Evolutionary conservation across 192 early-diverging fungal genomes (phyloP), one percentile per base, ranked within the genome.

Genomic region (Haplosporangium gracile): DNA sequence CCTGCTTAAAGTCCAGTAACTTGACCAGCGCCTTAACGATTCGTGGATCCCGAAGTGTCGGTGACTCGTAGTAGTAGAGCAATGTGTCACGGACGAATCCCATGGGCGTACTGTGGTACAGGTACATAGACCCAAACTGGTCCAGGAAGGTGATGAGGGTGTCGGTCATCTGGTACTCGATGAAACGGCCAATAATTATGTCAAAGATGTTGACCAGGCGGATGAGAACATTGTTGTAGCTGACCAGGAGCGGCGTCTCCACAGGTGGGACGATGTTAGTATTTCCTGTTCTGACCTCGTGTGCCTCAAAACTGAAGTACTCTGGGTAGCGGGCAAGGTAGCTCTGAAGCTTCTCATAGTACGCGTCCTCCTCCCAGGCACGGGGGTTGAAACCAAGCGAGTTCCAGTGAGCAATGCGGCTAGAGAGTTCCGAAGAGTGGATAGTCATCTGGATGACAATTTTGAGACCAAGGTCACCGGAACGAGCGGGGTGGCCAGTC

Each of bases 231-330:
- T 92, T 95, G 39, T 94, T 94, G 80, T 93, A 95, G 90, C 92
- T 94, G 68, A 95, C 92, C 29, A 95, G 92, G 87, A 96, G 90
- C 3, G 89, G 86, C 49, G 89, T 85, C 45, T 91, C 89, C 4
- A 90, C 82, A 22, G 94, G 93, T 39, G 94, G 94, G 22, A 95
- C 90, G 69, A 95, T 82, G 5, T 88, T 36, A 20, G 79, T 71
- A n/a, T 73, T 80, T 16, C 81, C 82, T 36, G 75, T 79, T 43
- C 84, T 90, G 76, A 91, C 91, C 47, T 93, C 91, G 74, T 89
- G 91, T 2, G 93, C 94, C 71, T 96, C 95, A 81, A 93, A 94
- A 82, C 94, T 92, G 81, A 93, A 94, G 81, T 91, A 95, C 81
- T 96, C 95, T 22, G 95, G 95, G 77, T 92, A 96, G 16, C 89